Evolutionary conservation across 1,284 basidiomycete species (phyloP), one percentile per base, ranked within the genome.

Genomic region (Marasmius oreades): DNA sequence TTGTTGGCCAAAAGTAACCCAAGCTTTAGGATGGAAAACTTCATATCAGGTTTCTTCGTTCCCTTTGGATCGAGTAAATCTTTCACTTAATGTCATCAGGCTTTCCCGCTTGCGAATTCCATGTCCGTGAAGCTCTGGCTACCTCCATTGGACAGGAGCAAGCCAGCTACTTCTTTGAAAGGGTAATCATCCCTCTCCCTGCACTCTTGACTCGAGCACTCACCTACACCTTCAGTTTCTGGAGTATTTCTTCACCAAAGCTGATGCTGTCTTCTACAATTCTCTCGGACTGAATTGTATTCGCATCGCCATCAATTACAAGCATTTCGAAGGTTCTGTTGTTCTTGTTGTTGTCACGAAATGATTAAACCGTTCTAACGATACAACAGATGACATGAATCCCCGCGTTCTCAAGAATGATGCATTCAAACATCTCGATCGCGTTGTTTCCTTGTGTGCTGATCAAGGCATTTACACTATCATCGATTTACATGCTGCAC

Each of bases 111-210:
- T 81, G 80, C 57, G 82, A 85, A 64, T 80, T 77, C 66, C 82
- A 86, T 67, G 84, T 90, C 52, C 82, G 89, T 47, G 81, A 82
- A 23, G 84, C 82, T 2, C 73, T 92, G 20, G 76, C 77, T 16
- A 76, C 82, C 12, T 80, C 81, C 0, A 70, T 92, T 23, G 90
- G 90, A 1, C 61, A 78, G 55, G 75, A 83, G 50, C 90, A 88
- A 66, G 80, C 87, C 12, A 81, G 82, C 22, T 87, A 84, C 71
- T 92, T 91, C 75, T 92, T 85, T 60, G 81, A 85, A 69, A 81
- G 79, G 69, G 80, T 79, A n/a, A 23, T 33, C 33, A 12, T 26
- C 22, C 18, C 6, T 12, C 23, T n/a, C n/a, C n/a, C 12, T 42
- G 8, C 20, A 22, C 14, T 2, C 5, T 43, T 4, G 22, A 22